A percentile compares a stretch with the other conserved stretches of the same genome.
These are phyloP conservation scores for Neofusicoccum ribis DNA, from an alignment of 2,329 filamentous ascomycete species.

Conservation along the genomic window DNA sequence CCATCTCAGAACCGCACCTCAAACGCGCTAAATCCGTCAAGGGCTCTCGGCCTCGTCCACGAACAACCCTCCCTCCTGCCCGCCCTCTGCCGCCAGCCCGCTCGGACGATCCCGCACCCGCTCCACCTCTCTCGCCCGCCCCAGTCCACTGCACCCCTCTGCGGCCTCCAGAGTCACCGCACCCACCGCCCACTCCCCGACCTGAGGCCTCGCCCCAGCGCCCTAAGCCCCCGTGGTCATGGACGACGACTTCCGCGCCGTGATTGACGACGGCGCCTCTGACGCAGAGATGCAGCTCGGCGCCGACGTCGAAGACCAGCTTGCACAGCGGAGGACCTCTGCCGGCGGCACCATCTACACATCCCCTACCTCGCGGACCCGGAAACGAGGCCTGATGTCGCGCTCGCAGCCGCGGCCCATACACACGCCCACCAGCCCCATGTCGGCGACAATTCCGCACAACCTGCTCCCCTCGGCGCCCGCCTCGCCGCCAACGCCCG, in stretches of 20 bases:
- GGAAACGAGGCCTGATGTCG: slow-evolving; percentile 42
- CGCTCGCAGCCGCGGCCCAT: slow-evolving; percentile 47
- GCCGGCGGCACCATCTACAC: slow-evolving; percentile 28
- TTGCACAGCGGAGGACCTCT: slow-evolving; percentile 5
- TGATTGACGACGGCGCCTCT: slow-evolving; percentile 14
- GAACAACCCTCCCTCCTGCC: slow-evolving; percentile 6
- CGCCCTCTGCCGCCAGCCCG: background rate
- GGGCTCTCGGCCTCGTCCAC: slow-evolving; percentile 13
- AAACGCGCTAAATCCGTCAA: slow-evolving; percentile 13
- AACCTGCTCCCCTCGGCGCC: slow-evolving; percentile 65
- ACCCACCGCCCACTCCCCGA: background rate
- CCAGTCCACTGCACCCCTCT: background rate
- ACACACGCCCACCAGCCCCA: slow-evolving; percentile 53
- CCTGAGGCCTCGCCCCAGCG: background rate
- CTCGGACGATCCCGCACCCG: slow-evolving; percentile 13
- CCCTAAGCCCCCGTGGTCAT: slow-evolving; percentile 8
- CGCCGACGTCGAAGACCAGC: background rate
- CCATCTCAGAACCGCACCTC: slow-evolving; percentile 16
- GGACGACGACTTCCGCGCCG: slow-evolving; percentile 15
- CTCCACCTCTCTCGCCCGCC: slow-evolving; percentile 1
- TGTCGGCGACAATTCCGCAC: slow-evolving; percentile 53
- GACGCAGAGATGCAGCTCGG: slow-evolving; percentile 19
- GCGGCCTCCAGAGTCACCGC: background rate
- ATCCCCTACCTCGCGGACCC: slow-evolving; percentile 34
- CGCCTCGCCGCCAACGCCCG: slow-evolving; percentile 66